Base-by-base conservation (phyloP, 2,329 filamentous ascomycete species). In the Arachnopeziza araneosa region DNA sequence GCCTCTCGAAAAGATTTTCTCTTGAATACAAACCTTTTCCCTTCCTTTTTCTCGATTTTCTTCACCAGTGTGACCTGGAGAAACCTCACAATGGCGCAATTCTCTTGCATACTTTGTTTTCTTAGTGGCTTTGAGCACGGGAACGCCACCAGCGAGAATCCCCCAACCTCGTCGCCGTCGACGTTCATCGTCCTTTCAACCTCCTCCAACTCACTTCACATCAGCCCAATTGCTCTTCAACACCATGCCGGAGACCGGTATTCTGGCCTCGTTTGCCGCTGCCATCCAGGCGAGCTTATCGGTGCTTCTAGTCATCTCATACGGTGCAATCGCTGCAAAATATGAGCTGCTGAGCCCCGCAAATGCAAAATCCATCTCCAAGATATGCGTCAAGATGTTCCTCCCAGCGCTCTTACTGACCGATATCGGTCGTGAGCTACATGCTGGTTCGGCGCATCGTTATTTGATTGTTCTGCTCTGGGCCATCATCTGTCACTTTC, bases 201-300 rank as follows among this genome's bases (percentile, higher is more conserved):
- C 17, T 12, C 4, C 17, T 44, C 10, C 36, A 44, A 44, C 17
- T 44, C 12, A 6, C 17, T 44, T 44, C 36, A 30, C 9, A 4
- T 30, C 26, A 9, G 9, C 26, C 26, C 26, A 30, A 30, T 30
- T 30, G 53, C 60, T 1, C 36, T 17, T 14, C 6, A 44, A 8
- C 36, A 44, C 3, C 36, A 44, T 44, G 36, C 3, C 36, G 17
- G 12, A 44, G 36, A 44, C 36, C 17, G 71, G 73, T 10, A 64
- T 76, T 14, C 50, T 73, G 30, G 66, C 71, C 59, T 78, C 78
- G 23, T 76, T 79, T 60, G 60, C 78, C 1, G 77, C 74, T 0
- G 78, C 78, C 24, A 70, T 80, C 26, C 78, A 80, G 68, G 78
- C 79, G 24, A 75, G 73, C 54, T 66, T 80, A 26, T 79, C 78